These are phyloP conservation scores for Didymosphaeria variabile DNA, from an alignment of 2,329 filamentous ascomycete species.

Conservation along the genomic window DNA sequence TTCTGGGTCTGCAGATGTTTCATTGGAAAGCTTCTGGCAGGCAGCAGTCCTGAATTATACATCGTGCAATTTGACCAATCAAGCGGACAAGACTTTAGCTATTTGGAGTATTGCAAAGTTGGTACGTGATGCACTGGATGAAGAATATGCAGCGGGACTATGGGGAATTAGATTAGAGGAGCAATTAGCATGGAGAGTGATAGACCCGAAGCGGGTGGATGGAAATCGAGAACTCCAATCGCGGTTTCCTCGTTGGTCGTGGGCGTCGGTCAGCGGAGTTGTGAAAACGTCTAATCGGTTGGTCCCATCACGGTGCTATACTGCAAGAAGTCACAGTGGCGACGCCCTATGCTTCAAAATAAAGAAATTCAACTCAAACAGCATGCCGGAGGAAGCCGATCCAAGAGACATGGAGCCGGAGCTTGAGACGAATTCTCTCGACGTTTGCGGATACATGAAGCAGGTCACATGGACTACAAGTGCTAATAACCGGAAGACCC, in stretches of 20 bases:
- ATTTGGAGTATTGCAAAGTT: slow-evolving; percentile 27
- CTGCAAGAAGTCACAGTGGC: no score
- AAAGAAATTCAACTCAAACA: no score
- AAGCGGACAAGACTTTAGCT: slow-evolving; percentile 23
- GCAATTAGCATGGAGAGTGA: not conserved
- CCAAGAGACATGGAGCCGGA: no score
- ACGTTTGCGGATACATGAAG: no score
- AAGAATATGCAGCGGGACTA: not conserved
- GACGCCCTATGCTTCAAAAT: no score
- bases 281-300: no score
- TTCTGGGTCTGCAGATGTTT: no score
- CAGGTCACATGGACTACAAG: no score
- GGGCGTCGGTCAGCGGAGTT: not conserved
- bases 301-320: no score
- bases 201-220: not conserved
- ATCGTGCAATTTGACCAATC: slow-evolving; percentile 24
- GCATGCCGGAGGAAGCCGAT: no score
- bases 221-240: not conserved
- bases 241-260: not conserved
- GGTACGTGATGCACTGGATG: not conserved
- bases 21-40: slow-evolving; percentile 21
- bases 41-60: slow-evolving; percentile 26
- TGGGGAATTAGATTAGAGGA: not conserved
- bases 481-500: no score
- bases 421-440: no score